Conservation (phyloP, 352 stramenopile species). For the Phytophthora pseudosyringae region DNA sequence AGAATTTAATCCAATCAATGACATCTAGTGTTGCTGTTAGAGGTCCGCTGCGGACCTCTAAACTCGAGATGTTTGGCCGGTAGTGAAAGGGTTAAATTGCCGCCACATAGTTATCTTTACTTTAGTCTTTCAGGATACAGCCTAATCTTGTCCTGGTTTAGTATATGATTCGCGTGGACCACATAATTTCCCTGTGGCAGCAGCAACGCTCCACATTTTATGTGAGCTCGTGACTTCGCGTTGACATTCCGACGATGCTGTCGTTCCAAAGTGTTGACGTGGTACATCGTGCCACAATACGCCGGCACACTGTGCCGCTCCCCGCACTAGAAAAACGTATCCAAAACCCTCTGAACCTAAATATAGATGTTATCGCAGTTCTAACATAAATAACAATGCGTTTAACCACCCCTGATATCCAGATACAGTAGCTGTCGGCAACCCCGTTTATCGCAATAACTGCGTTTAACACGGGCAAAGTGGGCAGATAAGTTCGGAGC, state of each 20-base stretch:
- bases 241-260: no score
- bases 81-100: no score
- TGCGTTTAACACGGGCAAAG: neutral
- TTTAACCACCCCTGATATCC: neutral
- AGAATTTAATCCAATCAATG: conserved; percentile 5
- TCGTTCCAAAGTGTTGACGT: neutral
- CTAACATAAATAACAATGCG: neutral
- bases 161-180: no score
- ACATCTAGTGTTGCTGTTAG: conserved; percentile 4
- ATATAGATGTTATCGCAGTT: neutral
- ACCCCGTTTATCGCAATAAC: conserved; percentile 5
- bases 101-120: no score
- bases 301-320: neutral
- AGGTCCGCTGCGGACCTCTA: conserved; percentile 5
- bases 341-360: neutral
- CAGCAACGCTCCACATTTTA: no score
- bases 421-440: neutral
- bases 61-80: neutral
- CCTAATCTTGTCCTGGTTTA: no score
- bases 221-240: no score
- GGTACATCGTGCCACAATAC: no score
- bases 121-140: no score
- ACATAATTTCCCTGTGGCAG: no score
- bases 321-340: conserved; percentile 4
- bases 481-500: conserved; percentile 13